Evolutionary conservation across 345 rosid genomes (phyloP), one percentile per base, ranked within the genome.

Genomic region (Cochlearia excelsa): DNA sequence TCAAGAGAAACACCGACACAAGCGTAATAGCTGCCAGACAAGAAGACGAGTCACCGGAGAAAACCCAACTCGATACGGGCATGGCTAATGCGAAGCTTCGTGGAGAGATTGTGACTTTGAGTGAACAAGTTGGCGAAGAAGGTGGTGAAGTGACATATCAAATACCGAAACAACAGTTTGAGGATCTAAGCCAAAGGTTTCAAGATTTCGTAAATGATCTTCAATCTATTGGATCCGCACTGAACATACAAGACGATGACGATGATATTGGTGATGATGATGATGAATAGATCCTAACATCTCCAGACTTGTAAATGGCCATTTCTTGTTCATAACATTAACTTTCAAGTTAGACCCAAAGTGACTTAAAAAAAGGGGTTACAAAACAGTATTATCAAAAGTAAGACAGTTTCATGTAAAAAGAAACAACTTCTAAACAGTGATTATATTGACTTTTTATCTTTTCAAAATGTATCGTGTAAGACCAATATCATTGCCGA

Each of bases 121-220:
- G 48, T 30, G 55, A 67, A 7, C 58, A 67, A 6, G 65, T 42
- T 23, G 31, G 44, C 4, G 71, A 59, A 58, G 71, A 37, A 44
- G 57, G 59, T 50, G 57, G 59, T 50, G 56, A 51, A 46, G 51
- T 42, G 4, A 9, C 49, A n/a, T 65, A 65, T 54, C 69, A 65
- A 3, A 66, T 66, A 40, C 55, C 70, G 6, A 66, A 66, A 38
- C 45, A 41, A 23, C 55, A 66, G 11, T 66, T 66, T 29, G 70
- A 54, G 2, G 40, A 30, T 66, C 9, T 66, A 35, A 55, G 61
- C 40, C 70, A 66, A 48, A 42, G 56, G 26, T 37, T 66, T 10
- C 48, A 56, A 55, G 55, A 49, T 9, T 55, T 66, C 40, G 30
- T 66, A 30, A 54, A 37, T 4, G 63, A 66, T 41, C 40, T 66